A percentile compares a stretch with the other conserved stretches of the same genome.
Evolutionary conservation across 2,329 filamentous ascomycete genomes (phyloP).

Genomic region (Knufia fluminis): DNA sequence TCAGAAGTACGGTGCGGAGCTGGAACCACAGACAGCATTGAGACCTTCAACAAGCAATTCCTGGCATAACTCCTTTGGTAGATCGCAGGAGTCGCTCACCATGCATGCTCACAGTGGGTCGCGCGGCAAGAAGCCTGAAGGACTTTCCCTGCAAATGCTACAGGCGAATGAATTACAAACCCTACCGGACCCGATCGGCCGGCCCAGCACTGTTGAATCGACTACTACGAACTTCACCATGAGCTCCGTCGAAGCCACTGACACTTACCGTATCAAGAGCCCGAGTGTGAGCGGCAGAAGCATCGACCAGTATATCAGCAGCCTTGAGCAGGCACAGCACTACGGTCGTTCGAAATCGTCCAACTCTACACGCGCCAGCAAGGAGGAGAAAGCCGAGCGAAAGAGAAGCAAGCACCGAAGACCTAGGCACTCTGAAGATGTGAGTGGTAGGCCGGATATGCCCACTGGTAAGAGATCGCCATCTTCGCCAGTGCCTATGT

Average conservation of each 20-base stretch:
- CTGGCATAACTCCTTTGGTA: conserved; percentile 25
- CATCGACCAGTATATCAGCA: conserved; percentile 77
- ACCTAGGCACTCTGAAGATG: conserved; percentile 51
- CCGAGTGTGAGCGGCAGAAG: conserved; percentile 54
- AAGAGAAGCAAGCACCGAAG: conserved; percentile 41
- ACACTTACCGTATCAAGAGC: conserved; percentile 43
- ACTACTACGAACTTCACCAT: conserved; percentile 10
- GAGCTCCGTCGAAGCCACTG: conserved; percentile 31
- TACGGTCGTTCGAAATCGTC: conserved; percentile 45
- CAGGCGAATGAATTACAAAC: conserved; percentile 42
- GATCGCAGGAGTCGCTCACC: conserved; percentile 50
- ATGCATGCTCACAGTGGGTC: conserved; percentile 53
- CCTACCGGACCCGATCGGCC: conserved; percentile 19
- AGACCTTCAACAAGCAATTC: conserved; percentile 28
- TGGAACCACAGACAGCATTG: conserved; percentile 57
- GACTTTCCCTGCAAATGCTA: conserved; percentile 56
- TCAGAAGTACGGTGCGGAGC: conserved; percentile 31
- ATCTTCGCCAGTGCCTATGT: conserved; percentile 89
- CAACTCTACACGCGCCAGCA: conserved; percentile 30
- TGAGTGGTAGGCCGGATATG: conserved; percentile 61
- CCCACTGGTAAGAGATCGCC: conserved; percentile 76
- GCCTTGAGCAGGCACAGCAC: conserved; percentile 66
- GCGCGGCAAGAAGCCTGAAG: conserved; percentile 67
- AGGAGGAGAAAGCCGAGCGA: conserved; percentile 38
- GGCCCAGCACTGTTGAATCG: conserved; percentile 25